Percentiles rank a stretch among this genome's conserved stretches.
Conservation (phyloP, 164 flowering plant genomes). For the Stephania japonica region DNA sequence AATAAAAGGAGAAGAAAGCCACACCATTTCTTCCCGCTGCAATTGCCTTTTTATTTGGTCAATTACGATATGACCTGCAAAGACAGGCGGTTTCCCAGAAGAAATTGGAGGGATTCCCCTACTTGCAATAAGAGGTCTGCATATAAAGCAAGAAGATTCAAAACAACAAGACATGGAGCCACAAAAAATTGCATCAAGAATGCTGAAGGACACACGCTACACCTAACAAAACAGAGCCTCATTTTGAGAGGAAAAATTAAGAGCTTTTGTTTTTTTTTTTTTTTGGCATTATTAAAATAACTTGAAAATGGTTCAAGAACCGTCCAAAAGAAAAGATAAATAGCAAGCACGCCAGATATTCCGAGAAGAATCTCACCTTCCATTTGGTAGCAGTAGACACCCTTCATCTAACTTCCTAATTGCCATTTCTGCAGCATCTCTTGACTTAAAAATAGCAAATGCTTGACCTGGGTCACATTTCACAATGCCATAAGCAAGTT, state of each 20-base stretch:
- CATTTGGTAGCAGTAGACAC: constrained; percentile 65
- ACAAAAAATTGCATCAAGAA: neutral
- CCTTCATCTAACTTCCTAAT: constrained; percentile 40
- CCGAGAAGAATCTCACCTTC: constrained; percentile 41
- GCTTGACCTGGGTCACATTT: constrained; percentile 62
- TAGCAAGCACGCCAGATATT: neutral
- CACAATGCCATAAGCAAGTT: neutral
- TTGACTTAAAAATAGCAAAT: constrained; percentile 54
- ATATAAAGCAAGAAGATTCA: constrained; percentile 10
- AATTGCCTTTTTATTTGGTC: constrained; percentile 35
- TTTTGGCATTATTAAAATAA: neutral
- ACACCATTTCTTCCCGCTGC: constrained; percentile 49
- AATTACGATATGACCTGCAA: constrained; percentile 56
- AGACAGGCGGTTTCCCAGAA: constrained; percentile 26
- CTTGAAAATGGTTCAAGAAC: neutral
- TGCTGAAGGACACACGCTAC: neutral
- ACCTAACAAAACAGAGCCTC: neutral
- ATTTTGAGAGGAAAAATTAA: neutral
- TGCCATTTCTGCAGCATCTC: constrained; percentile 52
- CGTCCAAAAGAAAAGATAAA: neutral
- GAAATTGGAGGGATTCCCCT: constrained; percentile 26
- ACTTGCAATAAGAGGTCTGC: constrained; percentile 57
- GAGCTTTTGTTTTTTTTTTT: neutral
- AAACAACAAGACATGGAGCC: neutral
- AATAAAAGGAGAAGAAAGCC: neutral